These are phyloP conservation scores for Roridomyces roridus DNA, from an alignment of 768 basidiomycete genomes.

Conservation along the genomic window DNA sequence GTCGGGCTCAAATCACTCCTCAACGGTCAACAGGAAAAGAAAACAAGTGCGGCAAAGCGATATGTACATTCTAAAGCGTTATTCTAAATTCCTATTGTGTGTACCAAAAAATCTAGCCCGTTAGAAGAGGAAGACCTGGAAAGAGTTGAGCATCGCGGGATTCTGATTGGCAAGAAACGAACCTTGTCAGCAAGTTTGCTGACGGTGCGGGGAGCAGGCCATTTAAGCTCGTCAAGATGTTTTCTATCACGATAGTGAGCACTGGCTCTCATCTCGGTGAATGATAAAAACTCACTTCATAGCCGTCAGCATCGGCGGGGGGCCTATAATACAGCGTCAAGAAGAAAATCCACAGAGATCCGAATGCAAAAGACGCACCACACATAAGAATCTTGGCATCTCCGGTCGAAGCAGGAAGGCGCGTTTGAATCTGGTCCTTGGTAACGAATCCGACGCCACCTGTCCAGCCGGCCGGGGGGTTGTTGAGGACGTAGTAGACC, in stretches of 20 bases:
- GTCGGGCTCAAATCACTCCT: no score
- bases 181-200: constrained; percentile 94
- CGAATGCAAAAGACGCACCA: constrained; percentile 49
- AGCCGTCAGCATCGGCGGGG: constrained; percentile 58
- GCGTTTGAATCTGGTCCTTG: constrained; percentile 86
- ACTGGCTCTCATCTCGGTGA: constrained; percentile 3
- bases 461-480: constrained; percentile 85
- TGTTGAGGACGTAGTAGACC: constrained; percentile 93
- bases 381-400: constrained; percentile 89
- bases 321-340: constrained; percentile 50
- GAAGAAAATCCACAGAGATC: not conserved
- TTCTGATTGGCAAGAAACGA: constrained; percentile 5
- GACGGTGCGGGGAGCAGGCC: constrained; percentile 85
- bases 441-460: constrained; percentile 93
- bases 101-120: no score
- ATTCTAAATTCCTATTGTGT: no score
- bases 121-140: constrained; percentile 23
- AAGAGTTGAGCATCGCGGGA: not conserved
- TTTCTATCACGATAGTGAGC: constrained; percentile 55
- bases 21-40: no score
- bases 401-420: constrained; percentile 69
- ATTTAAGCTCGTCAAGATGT: constrained; percentile 87
- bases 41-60: no score
- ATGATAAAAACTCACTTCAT: constrained; percentile 50
- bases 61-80: no score